Evolutionary conservation across 768 basidiomycete species (phyloP).

Genomic region (Hericium alpestre): DNA sequence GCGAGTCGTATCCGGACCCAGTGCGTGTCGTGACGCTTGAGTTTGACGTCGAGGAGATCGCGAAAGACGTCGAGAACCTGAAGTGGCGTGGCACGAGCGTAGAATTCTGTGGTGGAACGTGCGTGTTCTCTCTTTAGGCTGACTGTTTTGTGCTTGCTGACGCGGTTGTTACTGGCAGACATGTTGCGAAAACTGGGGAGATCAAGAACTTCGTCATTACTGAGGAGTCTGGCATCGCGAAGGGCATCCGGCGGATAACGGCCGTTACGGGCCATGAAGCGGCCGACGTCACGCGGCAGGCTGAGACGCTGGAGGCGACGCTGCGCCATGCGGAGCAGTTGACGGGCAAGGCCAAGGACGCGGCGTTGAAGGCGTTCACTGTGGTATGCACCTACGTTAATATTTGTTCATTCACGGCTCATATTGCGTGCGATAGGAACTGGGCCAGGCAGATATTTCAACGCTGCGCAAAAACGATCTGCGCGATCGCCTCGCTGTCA

Average conservation of each 20-base stretch:
- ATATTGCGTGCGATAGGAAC: conserved; percentile 45
- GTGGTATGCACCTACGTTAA: conserved; percentile 38
- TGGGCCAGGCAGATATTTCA: conserved; percentile 84
- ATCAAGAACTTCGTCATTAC: conserved; percentile 94
- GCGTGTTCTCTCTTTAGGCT: conserved; percentile 22
- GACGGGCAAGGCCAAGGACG: conserved; percentile 73
- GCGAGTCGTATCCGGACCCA: conserved; percentile 95
- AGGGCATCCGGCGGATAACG: conserved; percentile 90
- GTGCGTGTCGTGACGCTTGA: conserved; percentile 91
- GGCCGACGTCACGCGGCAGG: conserved; percentile 62
- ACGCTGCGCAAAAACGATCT: conserved; percentile 72
- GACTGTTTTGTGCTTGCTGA: neutral
- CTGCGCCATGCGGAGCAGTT: conserved; percentile 53
- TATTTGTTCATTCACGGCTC: neutral
- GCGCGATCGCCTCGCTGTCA: conserved; percentile 55
- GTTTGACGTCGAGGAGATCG: conserved; percentile 78
- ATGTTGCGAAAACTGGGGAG: conserved; percentile 92
- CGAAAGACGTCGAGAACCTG: conserved; percentile 74
- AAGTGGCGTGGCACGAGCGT: conserved; percentile 88
- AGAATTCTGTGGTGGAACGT: conserved; percentile 99
- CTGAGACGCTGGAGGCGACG: conserved; percentile 48
- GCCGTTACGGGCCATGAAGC: conserved; percentile 95
- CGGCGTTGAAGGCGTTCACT: conserved; percentile 71
- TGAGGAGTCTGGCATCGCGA: conserved; percentile 95
- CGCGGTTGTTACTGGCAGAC: conserved; percentile 33